Conservation (phyloP, 2,329 filamentous ascomycete species). For the Fusarium luffae region DNA sequence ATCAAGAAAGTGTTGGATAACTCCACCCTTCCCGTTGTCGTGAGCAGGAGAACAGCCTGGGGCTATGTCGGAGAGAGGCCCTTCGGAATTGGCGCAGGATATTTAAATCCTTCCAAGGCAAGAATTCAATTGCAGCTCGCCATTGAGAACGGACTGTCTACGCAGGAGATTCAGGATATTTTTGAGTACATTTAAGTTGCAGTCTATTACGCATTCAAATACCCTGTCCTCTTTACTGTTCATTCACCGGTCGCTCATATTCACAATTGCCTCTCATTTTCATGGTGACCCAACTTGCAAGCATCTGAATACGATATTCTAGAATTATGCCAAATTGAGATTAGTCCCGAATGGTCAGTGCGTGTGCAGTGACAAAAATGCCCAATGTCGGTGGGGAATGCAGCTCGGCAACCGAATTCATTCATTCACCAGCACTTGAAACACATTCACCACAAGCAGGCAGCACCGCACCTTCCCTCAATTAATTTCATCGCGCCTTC, state of each 20-base stretch:
- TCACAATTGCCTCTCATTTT: no score
- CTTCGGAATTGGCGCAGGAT: slow-evolving; percentile 57
- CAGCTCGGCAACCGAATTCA: not conserved
- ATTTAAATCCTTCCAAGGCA: slow-evolving; percentile 65
- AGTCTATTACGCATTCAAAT: no score
- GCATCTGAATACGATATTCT: not conserved
- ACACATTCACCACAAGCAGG: not conserved
- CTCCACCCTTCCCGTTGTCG: slow-evolving; percentile 58
- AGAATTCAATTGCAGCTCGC: slow-evolving; percentile 61
- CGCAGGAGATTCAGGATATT: slow-evolving; percentile 28
- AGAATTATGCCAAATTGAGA: not conserved
- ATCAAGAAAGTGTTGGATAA: slow-evolving; percentile 57
- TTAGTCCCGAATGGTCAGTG: fast-evolving
- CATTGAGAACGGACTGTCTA: slow-evolving; percentile 34
- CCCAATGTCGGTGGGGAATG: no score
- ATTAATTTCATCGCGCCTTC: not conserved
- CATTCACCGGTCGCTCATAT: no score
- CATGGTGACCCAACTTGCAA: no score
- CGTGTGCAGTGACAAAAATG: not conserved
- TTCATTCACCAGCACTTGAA: not conserved
- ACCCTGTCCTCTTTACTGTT: no score
- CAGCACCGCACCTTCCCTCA: not conserved
- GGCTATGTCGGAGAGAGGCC: slow-evolving; percentile 57
- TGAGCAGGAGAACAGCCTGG: slow-evolving; percentile 60
- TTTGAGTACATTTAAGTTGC: slow-evolving; percentile 14